Evolutionary conservation across 352 stramenopile species (phyloP).

Genomic region (Pythium brachiatum): DNA sequence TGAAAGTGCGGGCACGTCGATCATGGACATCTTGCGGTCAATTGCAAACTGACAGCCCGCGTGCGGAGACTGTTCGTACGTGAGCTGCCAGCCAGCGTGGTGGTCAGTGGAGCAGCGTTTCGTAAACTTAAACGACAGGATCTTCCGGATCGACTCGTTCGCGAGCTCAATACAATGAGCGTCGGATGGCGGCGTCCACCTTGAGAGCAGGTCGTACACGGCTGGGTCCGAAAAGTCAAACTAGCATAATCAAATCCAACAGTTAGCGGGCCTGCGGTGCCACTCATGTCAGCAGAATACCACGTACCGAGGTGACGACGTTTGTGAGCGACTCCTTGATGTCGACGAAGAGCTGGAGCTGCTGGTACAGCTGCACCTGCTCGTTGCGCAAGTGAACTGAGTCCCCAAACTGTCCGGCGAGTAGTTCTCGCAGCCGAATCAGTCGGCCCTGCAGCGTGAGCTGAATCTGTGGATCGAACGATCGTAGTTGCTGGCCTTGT

Average conservation of each 20-base stretch:
- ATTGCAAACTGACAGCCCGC: conserved; percentile 16
- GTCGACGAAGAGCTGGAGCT: conserved; percentile 13
- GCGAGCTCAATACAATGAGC: conserved; percentile 10
- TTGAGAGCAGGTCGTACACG: conserved; percentile 19
- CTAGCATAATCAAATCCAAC: neutral
- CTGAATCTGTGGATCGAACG: neutral
- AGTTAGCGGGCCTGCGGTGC: neutral
- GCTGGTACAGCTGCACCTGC: conserved; percentile 15
- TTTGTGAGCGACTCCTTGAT: conserved; percentile 16
- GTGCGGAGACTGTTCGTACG: conserved; percentile 3
- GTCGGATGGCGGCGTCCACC: conserved; percentile 18
- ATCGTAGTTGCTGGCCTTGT: neutral
- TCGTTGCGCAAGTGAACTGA: conserved; percentile 7
- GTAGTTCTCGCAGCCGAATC: conserved; percentile 5
- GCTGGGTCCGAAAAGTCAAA: conserved; percentile 10
- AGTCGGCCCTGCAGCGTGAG: conserved; percentile 3
- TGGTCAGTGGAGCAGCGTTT: conserved; percentile 6
- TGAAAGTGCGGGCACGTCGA: conserved; percentile 4
- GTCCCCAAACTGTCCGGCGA: conserved; percentile 8
- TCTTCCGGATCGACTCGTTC: conserved; percentile 7
- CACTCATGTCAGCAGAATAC: neutral
- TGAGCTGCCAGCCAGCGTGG: conserved; percentile 17
- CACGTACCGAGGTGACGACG: conserved; percentile 13
- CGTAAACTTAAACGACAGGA: conserved; percentile 12
- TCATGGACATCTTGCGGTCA: conserved; percentile 3